Evolutionary conservation across 1,139 yeast genomes (phyloP).

Genomic region (Kodamaea sp.): DNA sequence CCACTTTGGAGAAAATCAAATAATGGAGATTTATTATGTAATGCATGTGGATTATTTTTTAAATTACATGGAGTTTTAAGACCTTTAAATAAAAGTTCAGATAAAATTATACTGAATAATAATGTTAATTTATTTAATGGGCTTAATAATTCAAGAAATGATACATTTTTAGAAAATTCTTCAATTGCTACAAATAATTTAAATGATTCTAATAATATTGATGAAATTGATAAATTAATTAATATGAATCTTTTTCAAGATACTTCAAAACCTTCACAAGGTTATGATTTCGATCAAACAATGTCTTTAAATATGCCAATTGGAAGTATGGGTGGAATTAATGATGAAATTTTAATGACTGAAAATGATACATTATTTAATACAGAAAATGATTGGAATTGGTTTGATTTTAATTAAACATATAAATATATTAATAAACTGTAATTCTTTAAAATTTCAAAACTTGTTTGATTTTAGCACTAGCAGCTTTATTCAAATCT

Average conservation of each 20-base stretch:
- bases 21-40: conserved; percentile 43
- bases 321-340: conserved; percentile 13
- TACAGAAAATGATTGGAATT: conserved; percentile 11
- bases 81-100: conserved; percentile 27
- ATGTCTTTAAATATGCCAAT: conserved; percentile 1
- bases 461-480: no score
- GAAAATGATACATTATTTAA: conserved; percentile 8
- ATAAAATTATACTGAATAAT: conserved; percentile 9
- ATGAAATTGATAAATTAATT: conserved; percentile 41
- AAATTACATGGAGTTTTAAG: conserved; percentile 46
- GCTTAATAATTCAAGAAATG: conserved; percentile 4
- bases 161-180: not conserved
- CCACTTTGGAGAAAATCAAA: conserved; percentile 48
- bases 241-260: conserved; percentile 40
- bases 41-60: conserved; percentile 48
- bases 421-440: not conserved
- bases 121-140: conserved; percentile 22
- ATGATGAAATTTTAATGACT: conserved; percentile 14
- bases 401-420: conserved; percentile 15
- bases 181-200: conserved; percentile 1
- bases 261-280: conserved; percentile 15
- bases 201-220: conserved; percentile 16
- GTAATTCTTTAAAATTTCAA: not conserved
- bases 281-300: conserved; percentile 8
- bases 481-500: no score